Percentiles rank a stretch among this genome's conserved stretches.
phyloP scores from a whole-genome alignment of 371 early-diverging fungal species.

The Zopfochytrium polystomum region DNA sequence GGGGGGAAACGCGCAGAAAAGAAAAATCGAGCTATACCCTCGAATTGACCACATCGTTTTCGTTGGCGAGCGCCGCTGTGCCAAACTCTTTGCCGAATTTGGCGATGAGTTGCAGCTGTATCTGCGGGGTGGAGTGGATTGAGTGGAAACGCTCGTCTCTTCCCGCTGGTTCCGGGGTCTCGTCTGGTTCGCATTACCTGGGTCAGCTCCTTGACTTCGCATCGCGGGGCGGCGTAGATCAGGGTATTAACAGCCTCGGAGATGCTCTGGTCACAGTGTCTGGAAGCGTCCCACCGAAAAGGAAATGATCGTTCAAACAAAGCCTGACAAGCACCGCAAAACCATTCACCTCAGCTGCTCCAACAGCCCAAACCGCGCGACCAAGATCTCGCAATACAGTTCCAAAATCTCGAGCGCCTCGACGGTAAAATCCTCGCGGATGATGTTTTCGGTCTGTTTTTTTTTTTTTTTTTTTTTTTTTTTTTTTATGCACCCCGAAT shows the following conservation, averaged over 20 bases:
- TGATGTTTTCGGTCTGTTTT: constrained; percentile 87
- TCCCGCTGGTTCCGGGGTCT: constrained; percentile 2
- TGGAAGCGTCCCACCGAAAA: no score
- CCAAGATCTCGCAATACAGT: constrained; percentile 81
- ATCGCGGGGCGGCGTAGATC: constrained; percentile 83
- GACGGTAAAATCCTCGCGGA: constrained; percentile 83
- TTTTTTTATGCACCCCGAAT: no score
- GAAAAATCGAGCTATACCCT: no score
- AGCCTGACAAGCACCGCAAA: no score
- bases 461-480: no score
- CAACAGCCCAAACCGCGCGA: constrained; percentile 82
- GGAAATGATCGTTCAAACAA: no score
- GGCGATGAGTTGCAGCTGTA: no score
- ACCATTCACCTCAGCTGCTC: constrained; percentile 75
- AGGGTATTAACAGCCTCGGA: constrained; percentile 83
- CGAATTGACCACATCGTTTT: constrained; percentile 69
- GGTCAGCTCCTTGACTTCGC: constrained; percentile 79
- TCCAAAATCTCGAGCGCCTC: constrained; percentile 92
- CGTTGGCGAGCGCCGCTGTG: constrained; percentile 69
- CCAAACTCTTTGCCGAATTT: constrained; percentile 86
- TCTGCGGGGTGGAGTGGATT: constrained; percentile 49
- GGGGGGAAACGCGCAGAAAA: constrained; percentile 12
- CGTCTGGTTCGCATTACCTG: constrained; percentile 48
- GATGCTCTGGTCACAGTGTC: constrained; percentile 76
- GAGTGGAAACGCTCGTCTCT: constrained; percentile 5